These are phyloP conservation scores for Vaccinium vitisidaea DNA, from an alignment of 148 eudicot species.

Conservation along the genomic window DNA sequence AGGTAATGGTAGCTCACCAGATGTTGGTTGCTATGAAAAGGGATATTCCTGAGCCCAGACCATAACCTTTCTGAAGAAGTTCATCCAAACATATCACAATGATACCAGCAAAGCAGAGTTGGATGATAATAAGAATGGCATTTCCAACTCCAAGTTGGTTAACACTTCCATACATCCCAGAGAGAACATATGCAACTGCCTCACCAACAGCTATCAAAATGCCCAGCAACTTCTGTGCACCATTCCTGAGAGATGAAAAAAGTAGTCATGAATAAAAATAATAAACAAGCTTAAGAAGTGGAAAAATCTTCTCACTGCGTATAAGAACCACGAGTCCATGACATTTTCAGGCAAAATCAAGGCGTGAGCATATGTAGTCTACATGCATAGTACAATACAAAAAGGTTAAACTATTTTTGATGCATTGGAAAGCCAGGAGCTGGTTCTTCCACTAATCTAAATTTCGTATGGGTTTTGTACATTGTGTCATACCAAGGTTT, in stretches of 20 bases:
- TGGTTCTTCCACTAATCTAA: background rate
- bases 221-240: constrained; percentile 86
- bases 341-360: background rate
- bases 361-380: background rate
- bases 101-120: constrained; percentile 86
- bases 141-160: constrained; percentile 82
- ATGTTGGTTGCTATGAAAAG: constrained; percentile 87
- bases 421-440: background rate
- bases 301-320: background rate
- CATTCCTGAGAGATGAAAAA: constrained; percentile 39
- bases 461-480: background rate
- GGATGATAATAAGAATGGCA: constrained; percentile 75
- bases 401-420: background rate
- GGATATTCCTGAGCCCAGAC: constrained; percentile 87
- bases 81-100: constrained; percentile 86
- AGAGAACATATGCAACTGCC: constrained; percentile 90
- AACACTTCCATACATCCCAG: constrained; percentile 87
- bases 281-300: background rate
- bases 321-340: background rate
- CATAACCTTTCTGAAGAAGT: constrained; percentile 91
- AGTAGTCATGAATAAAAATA: background rate
- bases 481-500: background rate
- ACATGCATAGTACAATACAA: background rate
- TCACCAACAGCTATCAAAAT: constrained; percentile 85
- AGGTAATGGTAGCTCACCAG: constrained; percentile 41